phyloP scores from a whole-genome alignment of 2,329 filamentous ascomycete genomes.

The Sporothrix brasiliensis region DNA sequence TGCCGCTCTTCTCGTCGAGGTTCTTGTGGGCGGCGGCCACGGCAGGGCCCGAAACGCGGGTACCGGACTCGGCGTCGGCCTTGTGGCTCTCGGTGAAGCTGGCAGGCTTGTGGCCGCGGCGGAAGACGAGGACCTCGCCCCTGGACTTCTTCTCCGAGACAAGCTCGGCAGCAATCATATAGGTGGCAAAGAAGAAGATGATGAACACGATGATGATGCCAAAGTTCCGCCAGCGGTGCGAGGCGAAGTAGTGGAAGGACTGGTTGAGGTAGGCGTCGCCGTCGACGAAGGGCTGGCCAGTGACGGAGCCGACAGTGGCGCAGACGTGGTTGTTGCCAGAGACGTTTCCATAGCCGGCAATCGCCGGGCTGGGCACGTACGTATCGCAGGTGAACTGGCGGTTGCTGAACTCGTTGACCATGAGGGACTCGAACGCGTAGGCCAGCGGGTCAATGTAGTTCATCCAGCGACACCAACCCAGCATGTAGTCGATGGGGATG shows the following conservation, averaged over 20 bases:
- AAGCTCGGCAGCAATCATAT: slow-evolving; percentile 67
- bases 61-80: slow-evolving; percentile 60
- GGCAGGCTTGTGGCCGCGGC: slow-evolving; percentile 65
- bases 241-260: slow-evolving; percentile 59
- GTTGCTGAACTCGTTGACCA: slow-evolving; percentile 79
- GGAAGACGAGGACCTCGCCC: slow-evolving; percentile 76
- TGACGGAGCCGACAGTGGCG: slow-evolving; percentile 59
- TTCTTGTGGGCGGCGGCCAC: not conserved
- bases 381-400: slow-evolving; percentile 59
- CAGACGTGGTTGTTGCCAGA: slow-evolving; percentile 55
- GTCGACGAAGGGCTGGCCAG: slow-evolving; percentile 55
- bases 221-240: slow-evolving; percentile 70
- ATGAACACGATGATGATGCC: slow-evolving; percentile 69
- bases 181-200: slow-evolving; percentile 61
- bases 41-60: slow-evolving; percentile 52
- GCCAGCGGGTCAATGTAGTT: slow-evolving; percentile 78
- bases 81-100: slow-evolving; percentile 64
- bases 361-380: slow-evolving; percentile 49
- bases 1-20: slow-evolving; percentile 26
- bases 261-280: slow-evolving; percentile 61
- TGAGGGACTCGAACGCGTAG: slow-evolving; percentile 78
- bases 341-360: slow-evolving; percentile 47
- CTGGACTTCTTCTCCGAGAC: slow-evolving; percentile 70
- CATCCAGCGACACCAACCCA: slow-evolving; percentile 80
- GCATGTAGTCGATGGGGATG: slow-evolving; percentile 68